Evolutionary conservation across 768 basidiomycete genomes (phyloP), one percentile per base, ranked within the genome.

Genomic region (Mycena albidolilacea): DNA sequence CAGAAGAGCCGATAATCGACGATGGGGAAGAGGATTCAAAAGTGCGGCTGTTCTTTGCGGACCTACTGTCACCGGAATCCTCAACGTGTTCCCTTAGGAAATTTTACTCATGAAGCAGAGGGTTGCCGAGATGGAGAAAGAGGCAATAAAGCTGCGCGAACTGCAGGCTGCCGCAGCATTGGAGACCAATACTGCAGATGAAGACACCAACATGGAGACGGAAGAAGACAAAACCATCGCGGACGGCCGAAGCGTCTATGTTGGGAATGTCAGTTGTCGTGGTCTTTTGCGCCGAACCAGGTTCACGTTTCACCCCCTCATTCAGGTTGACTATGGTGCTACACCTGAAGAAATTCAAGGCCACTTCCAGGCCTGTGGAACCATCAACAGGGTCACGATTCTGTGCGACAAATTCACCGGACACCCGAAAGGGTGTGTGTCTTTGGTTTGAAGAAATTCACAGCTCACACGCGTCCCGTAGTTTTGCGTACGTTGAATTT

Each of bases 401-500:
- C 91, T 99, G 38, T 99, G 97, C 83, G 98, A 99, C 89, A 99
- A 99, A 85, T 99, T 97, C 83, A 99, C 97, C 30, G 98, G 98
- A 60, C 97, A 98, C 85, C 97, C 98, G 59, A 98, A 98, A 90
- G 98, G 98, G 97, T 97, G 80, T 76, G 48, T 60, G 17, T 46
- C 4, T 52, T 10, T 57, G 67, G 46, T 43, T 69, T 67, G 71
- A 61, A 64, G 21, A 43, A 59, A 59, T 69, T 72, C 64, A 30
- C 52, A 39, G 67, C 69, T 23, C 17, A 70, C 30, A 15, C 14
- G 19, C 60, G 67, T 61, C 60, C 10, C 44, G 37, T 77, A 98
- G 97, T 63, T 99, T 94, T 85, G 97, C 97, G 65, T 99, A 99
- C 85, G 97, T 99, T 55, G 98, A 99, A 82, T 99, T 99, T 82